Evolutionary conservation across 768 basidiomycete species (phyloP).

Genomic region (Russula griseocarnosa): DNA sequence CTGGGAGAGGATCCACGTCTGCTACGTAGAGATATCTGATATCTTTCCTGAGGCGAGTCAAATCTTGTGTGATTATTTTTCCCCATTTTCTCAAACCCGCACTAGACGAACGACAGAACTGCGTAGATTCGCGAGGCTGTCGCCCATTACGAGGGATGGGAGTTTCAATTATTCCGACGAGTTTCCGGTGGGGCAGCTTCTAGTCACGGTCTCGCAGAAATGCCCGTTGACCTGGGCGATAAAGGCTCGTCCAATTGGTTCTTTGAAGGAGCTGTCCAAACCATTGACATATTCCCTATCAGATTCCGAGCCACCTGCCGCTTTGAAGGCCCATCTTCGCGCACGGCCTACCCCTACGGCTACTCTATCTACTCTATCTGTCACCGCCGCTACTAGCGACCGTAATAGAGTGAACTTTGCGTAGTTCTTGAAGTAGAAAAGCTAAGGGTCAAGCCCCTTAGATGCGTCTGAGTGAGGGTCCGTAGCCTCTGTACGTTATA

Average conservation of each 20-base stretch:
- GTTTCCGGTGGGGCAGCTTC: constrained; percentile 37
- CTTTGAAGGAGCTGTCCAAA: constrained; percentile 18
- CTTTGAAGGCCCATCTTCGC: constrained; percentile 49
- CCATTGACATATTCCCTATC: constrained; percentile 14
- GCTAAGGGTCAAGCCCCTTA: too few relatives aligned
- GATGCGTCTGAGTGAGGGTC: too few relatives aligned
- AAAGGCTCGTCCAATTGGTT: constrained; percentile 42
- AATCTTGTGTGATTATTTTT: background rate
- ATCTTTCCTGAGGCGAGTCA: constrained; percentile 57
- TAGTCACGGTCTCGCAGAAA: too few relatives aligned
- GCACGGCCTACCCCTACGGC: constrained; percentile 76
- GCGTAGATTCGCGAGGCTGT: constrained; percentile 49
- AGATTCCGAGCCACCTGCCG: constrained; percentile 31
- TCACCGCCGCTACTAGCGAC: too few relatives aligned
- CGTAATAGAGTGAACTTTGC: too few relatives aligned
- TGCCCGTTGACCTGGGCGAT: constrained; percentile 48
- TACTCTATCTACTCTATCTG: constrained; percentile 51
- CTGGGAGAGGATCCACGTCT: constrained; percentile 59
- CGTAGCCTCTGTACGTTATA: too few relatives aligned
- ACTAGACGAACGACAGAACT: constrained; percentile 53
- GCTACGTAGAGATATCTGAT: constrained; percentile 66
- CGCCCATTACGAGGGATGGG: constrained; percentile 46
- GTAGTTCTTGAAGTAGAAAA: too few relatives aligned
- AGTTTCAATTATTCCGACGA: constrained; percentile 52
- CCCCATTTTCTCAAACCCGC: background rate